Evolutionary conservation across 106 monocot species (phyloP).

Genomic region (Allium sativum): DNA sequence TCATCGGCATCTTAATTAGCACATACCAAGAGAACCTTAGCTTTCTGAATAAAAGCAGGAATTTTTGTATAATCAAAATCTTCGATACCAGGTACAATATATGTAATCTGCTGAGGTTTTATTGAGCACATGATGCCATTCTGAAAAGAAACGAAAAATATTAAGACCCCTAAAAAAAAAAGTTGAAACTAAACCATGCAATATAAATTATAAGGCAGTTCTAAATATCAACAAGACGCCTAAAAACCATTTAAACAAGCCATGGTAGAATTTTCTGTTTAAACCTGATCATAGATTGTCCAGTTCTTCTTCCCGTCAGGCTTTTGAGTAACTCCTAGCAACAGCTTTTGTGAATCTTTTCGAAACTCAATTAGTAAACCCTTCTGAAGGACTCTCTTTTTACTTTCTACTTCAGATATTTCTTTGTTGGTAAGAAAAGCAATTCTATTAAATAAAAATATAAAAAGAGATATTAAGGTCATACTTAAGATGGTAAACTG

Average conservation of each 20-base stretch:
- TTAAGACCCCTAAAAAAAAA: not conserved
- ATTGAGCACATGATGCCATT: constrained; percentile 80
- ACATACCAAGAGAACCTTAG: constrained; percentile 66
- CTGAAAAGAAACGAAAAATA: constrained; percentile 32
- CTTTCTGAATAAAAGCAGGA: constrained; percentile 59
- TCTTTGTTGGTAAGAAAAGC: constrained; percentile 48
- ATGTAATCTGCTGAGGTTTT: constrained; percentile 87
- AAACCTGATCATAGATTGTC: constrained; percentile 97
- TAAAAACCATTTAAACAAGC: constrained; percentile 40
- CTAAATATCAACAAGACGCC: constrained; percentile 19
- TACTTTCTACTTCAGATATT: constrained; percentile 41
- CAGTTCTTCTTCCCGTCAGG: constrained; percentile 99
- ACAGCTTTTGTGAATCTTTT: constrained; percentile 76
- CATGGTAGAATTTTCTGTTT: constrained; percentile 25
- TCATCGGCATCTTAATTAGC: not conserved
- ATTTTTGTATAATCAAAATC: constrained; percentile 52
- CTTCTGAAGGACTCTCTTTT: constrained; percentile 55
- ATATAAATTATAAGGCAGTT: not conserved
- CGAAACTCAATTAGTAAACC: constrained; percentile 81
- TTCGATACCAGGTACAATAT: constrained; percentile 73
- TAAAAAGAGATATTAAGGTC: too few relatives aligned
- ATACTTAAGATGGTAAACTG: too few relatives aligned
- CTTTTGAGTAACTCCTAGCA: constrained; percentile 78
- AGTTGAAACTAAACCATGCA: constrained; percentile 1
- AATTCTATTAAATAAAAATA: constrained; percentile 27